These are phyloP conservation scores for Colletotrichum paranaense DNA, from an alignment of 2,329 filamentous ascomycete genomes.

Conservation along the genomic window DNA sequence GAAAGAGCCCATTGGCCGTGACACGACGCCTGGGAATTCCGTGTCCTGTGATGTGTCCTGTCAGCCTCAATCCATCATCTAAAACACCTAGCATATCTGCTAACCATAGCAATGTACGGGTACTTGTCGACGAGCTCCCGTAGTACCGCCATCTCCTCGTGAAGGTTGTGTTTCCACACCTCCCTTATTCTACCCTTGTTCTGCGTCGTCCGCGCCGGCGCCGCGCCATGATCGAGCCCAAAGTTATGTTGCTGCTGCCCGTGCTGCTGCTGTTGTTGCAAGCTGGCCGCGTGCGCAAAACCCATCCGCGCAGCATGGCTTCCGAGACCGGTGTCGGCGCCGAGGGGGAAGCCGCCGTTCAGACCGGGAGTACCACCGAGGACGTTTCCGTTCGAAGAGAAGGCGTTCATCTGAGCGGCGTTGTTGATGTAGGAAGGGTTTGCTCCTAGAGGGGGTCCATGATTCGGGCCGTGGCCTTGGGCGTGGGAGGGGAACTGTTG, in stretches of 20 bases:
- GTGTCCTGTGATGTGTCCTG: constrained; percentile 75
- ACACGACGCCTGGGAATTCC: constrained; percentile 97
- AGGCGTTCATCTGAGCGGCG: constrained; percentile 74
- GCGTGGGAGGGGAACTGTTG: constrained; percentile 65
- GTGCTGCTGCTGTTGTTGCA: constrained; percentile 70
- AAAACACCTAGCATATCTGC: constrained; percentile 42
- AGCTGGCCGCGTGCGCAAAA: constrained; percentile 78
- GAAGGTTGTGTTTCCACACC: constrained; percentile 93
- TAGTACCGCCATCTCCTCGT: constrained; percentile 89
- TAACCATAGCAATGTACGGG: constrained; percentile 97
- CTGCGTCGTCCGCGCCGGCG: constrained; percentile 62
- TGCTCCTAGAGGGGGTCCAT: constrained; percentile 66
- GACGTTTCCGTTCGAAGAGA: constrained; percentile 67
- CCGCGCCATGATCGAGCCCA: constrained; percentile 30
- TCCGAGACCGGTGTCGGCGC: constrained; percentile 78
- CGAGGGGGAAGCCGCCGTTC: constrained; percentile 67
- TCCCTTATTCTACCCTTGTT: constrained; percentile 91
- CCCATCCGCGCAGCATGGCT: constrained; percentile 90
- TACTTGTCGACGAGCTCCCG: constrained; percentile 89
- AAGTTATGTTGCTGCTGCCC: constrained; percentile 48
- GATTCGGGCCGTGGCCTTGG: constrained; percentile 59
- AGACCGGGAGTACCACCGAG: constrained; percentile 70
- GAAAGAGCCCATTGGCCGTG: constrained; percentile 94
- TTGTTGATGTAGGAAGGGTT: constrained; percentile 80
- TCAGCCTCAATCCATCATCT: constrained; percentile 18